Percentiles rank a stretch among this genome's conserved stretches.
Conservation (phyloP, 495 filamentous ascomycete species). For the Lophium mytilinum region DNA sequence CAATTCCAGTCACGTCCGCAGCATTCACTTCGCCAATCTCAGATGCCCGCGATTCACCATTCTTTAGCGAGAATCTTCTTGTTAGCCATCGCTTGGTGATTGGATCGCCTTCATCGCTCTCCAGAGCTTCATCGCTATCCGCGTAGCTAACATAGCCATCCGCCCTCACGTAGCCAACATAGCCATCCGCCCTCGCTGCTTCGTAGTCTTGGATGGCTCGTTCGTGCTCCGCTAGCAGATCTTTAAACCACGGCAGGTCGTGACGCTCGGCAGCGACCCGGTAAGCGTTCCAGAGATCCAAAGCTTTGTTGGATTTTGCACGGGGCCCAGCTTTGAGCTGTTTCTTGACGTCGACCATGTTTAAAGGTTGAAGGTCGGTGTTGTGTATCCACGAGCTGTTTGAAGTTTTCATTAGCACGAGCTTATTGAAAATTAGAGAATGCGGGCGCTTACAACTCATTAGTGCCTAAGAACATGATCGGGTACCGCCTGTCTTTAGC, state of each 20-base stretch:
- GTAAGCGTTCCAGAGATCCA: slow-evolving; percentile 56
- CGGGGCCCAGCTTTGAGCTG: slow-evolving; percentile 48
- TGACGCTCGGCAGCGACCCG: slow-evolving; percentile 62
- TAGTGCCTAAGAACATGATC: slow-evolving; percentile 87
- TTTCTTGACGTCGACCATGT: slow-evolving; percentile 57
- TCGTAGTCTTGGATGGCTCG: slow-evolving; percentile 33
- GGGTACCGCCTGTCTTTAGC: slow-evolving; percentile 79
- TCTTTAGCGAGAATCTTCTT: too few relatives aligned
- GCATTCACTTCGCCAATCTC: too few relatives aligned
- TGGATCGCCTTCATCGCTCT: too few relatives aligned
- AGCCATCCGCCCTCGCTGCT: too few relatives aligned
- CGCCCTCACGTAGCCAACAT: too few relatives aligned
- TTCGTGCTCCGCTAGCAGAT: slow-evolving; percentile 54
- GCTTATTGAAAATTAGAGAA: background rate
- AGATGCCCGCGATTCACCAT: too few relatives aligned
- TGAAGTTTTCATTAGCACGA: background rate
- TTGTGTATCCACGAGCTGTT: slow-evolving; percentile 80
- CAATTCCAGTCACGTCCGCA: too few relatives aligned
- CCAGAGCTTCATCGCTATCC: too few relatives aligned
- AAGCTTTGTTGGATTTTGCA: slow-evolving; percentile 56
- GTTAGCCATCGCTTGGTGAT: too few relatives aligned
- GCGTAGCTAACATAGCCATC: too few relatives aligned
- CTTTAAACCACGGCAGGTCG: slow-evolving; percentile 67
- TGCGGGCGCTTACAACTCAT: slow-evolving; percentile 75
- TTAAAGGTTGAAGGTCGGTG: slow-evolving; percentile 63